Base-by-base conservation (phyloP, 345 rosid species). In the rapeseed (Brassica napus) region DNA sequence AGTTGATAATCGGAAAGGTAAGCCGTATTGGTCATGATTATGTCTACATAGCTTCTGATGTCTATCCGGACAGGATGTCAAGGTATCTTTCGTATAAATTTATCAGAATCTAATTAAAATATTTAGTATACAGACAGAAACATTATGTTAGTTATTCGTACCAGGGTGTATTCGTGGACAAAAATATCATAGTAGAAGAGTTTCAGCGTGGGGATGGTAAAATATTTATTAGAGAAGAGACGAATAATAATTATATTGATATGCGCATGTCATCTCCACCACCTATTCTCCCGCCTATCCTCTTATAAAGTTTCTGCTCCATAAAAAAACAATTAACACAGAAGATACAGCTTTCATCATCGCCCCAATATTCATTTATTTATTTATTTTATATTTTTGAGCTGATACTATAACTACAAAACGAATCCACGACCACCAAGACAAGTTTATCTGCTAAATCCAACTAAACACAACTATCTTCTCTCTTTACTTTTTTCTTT, bases 221-320 rank as follows among this genome's bases (percentile, higher is more conserved):
- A 72, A 72, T 30, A 66, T 30, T 54, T 34, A 5, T 12, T 14
- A 49, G 9, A 23, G 31, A 59, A 67, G 4, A 18, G 16, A 3
- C 52, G 67, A 49, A 1, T 6, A 58, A 7, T 23, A 37, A 44
- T 5, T 30, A 1, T 3, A 3, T 3, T 1, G 1, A 5, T 39
- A 23, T 75, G 77, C 77, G 80, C 80, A 75, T 81, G 80, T 81
- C 83, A 81, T 75, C 83, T 75, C 80, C 83, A 81, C 83, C 83
- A 81, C 83, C 83, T 81, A 80, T 76, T 76, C 73, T 30, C 71
- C 76, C 68, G 73, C 83, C 80, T 75, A 75, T 75, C 80, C 72
- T 34, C 80, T 70, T 81, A 70, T 71, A 75, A 59, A 23, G 76
- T 81, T 65, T 71, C 59, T 81, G 83, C 65, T 75, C 42, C 76